phyloP scores from a whole-genome alignment of 228 moss, liverwort and hornwort species.

The Sphagnum fallax region DNA sequence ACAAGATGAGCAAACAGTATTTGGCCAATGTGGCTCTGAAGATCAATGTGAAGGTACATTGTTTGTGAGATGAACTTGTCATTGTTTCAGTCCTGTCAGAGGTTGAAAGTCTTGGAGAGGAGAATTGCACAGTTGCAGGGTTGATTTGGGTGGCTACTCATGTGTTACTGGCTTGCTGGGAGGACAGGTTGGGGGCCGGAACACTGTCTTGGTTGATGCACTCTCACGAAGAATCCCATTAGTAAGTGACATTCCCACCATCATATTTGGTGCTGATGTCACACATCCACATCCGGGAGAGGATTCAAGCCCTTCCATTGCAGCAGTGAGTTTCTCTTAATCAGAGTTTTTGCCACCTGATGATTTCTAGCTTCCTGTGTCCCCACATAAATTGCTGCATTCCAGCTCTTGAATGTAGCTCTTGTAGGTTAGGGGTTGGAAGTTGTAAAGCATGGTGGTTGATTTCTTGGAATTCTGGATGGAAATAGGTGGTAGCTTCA shows the following conservation, averaged over 20 bases:
- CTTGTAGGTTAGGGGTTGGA: too few relatives aligned
- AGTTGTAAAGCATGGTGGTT: too few relatives aligned
- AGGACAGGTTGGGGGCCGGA: not conserved
- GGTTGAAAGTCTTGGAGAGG: too few relatives aligned
- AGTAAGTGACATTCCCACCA: not conserved
- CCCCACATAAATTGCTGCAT: too few relatives aligned
- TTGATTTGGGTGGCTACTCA: too few relatives aligned
- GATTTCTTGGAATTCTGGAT: too few relatives aligned
- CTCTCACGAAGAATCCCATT: not conserved
- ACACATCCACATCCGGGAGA: constrained; percentile 10
- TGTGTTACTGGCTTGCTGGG: too few relatives aligned
- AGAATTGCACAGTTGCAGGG: too few relatives aligned
- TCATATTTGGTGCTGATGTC: constrained; percentile 14
- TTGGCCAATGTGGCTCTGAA: constrained; percentile 93
- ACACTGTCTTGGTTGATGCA: constrained; percentile 1
- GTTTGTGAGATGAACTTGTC: not conserved
- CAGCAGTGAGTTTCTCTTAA: constrained; percentile 3
- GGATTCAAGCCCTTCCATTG: constrained; percentile 1
- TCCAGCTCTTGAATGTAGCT: too few relatives aligned
- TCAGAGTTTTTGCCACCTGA: not conserved
- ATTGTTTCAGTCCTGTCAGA: too few relatives aligned
- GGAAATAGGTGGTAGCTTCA: constrained; percentile 2
- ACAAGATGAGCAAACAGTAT: constrained; percentile 94
- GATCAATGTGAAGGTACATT: constrained; percentile 83
- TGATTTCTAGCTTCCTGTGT: too few relatives aligned